Conservation (phyloP, 106 monocot genomes). For the Vanilla planifolia region DNA sequence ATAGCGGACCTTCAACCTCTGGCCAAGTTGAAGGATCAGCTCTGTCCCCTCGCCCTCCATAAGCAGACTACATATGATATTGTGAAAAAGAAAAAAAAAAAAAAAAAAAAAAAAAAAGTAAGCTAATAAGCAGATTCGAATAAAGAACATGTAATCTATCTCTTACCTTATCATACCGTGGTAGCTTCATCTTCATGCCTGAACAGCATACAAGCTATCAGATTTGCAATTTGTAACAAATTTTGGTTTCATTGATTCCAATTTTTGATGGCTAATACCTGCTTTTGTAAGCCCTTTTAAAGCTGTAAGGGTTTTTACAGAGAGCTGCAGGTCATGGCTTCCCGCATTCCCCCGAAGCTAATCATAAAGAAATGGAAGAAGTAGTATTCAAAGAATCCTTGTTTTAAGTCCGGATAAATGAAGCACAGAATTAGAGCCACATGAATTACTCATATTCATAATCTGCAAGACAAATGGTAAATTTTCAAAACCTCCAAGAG, state of each 20-base stretch:
- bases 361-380: conserved; percentile 12
- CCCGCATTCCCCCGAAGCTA: conserved; percentile 98
- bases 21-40: conserved; percentile 89
- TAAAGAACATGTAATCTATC: neutral
- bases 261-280: conserved; percentile 29
- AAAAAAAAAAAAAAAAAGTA: conserved; percentile 3
- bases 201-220: conserved; percentile 7
- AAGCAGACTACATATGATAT: conserved; percentile 70
- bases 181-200: conserved; percentile 87
- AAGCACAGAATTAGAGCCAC: conserved; percentile 2
- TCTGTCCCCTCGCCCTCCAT: conserved; percentile 89
- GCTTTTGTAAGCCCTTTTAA: conserved; percentile 62
- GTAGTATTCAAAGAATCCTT: too few relatives aligned
- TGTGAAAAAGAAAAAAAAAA: conserved; percentile 6
- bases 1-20: conserved; percentile 79
- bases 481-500: conserved; percentile 75
- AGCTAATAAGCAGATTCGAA: neutral
- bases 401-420: too few relatives aligned
- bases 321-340: conserved; percentile 89
- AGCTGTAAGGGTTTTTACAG: conserved; percentile 58
- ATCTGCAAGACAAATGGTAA: neutral
- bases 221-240: conserved; percentile 1
- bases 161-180: conserved; percentile 93
- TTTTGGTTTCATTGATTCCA: neutral
- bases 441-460: neutral